Base-by-base conservation (phyloP, 805 yeast species). In the Suhomyces kilbournensis region DNA sequence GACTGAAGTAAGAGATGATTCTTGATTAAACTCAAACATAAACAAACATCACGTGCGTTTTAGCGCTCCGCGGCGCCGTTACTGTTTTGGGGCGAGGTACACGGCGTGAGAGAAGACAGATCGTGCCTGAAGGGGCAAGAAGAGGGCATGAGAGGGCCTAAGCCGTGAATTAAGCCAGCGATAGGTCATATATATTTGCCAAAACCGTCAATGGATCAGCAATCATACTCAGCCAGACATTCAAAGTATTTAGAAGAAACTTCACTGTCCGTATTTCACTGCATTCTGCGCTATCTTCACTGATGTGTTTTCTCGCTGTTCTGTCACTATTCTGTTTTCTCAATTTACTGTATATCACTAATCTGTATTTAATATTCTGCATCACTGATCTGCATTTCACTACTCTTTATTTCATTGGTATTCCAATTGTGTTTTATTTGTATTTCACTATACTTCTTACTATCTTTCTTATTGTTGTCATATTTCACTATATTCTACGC, bases 1-100 rank as follows among this genome's bases (percentile, higher is more conserved):
- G 17, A 12, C 40, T 45, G 48, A 46, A 12, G 25, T 5, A 20
- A n/a, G 39, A 15, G 32, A 44, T 42, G 45, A n/a, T 23, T 42
- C 45, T 23, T 42, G 45, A 14, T 23, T 22, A 23, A 42, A 42
- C 26, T 20, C 26, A 46, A 46, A 42, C 46, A 40, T 48, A 42
- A 48, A 48, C 38, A 43, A 34, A 48, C 17, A 25, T 28, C 44
- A 23, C 38, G 43, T 20, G 34, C 25, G 5, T 28, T 28, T 28
- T 12, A 12, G 32, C 32, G 32, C 32, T 7, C 32, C 32, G 39
- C 19, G 14, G 25, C 28, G 48, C 12, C 35, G 30, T 17, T 15
- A 17, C 44, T 14, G 19, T 10, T 23, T 26, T 7, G 17, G 34
- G 39, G 38, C 42, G 42, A 38, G 23, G 42, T 9, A 28, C 10